Base-by-base conservation (phyloP, 108 stramenopile species). In the Stephanodiscus triporus region DNA sequence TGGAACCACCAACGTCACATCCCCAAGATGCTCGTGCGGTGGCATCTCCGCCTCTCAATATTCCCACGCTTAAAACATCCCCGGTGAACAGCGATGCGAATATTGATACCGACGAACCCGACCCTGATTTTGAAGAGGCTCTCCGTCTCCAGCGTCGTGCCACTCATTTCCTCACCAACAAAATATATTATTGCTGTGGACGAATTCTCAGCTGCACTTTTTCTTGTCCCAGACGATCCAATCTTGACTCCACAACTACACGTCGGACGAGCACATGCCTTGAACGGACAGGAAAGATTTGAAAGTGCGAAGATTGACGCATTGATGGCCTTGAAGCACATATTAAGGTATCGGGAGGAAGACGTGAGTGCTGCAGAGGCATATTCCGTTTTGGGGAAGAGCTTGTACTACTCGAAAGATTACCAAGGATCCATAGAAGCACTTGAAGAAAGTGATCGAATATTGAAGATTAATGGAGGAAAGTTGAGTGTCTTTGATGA, bases 81-180 rank as follows among this genome's bases (percentile, higher is more conserved):
- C 22, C 62, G 2, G 76, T 34, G 6, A 32, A 55, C 27, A 50
- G 73, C 34, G 53, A 71, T 47, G 72, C 53, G 13, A 57, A 37
- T 11, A 51, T 57, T 17, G 66, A 73, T 37, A 65, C 80, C 29
- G 78, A 82, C 45, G 87, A 82, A 53, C 70, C 76, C 11, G 93
- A 94, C 79, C 93, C 93, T 16, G 93, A 94, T 62, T 94, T 94
- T 81, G 93, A 94, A 50, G 93, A 94, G 67, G 93, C 93, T n/a
- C 75, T 94, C n/a, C 87, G 88, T 32, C 88, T 94, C 24, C 93
- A 94, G 81, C 75, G 84, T 63, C 79, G 87, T 26, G 93, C 90
- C 69, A 89, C 89, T 27, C 58, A 75, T 29, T 91, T 82, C 54
- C 78, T 95, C 2, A 72, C 85, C 37, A 83, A 84, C 54, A 95